Conservation (phyloP, 1,284 basidiomycete species). For the Kwoniella shivajii region DNA sequence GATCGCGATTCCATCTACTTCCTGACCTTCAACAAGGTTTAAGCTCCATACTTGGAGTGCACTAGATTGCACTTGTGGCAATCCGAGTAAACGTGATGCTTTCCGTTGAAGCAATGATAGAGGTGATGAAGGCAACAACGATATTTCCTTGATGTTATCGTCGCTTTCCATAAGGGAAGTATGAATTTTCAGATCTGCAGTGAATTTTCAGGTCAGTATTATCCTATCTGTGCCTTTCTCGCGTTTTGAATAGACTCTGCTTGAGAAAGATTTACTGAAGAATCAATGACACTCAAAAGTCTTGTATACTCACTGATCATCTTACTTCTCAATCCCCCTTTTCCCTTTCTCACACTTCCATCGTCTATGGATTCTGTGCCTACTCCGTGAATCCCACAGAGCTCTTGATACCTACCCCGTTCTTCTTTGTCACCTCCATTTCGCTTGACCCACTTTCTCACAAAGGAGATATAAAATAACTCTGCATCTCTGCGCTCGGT, state of each 20-base stretch:
- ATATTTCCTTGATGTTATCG: slow-evolving; percentile 4
- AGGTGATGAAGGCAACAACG: slow-evolving; percentile 27
- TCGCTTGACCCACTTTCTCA: slow-evolving; percentile 51
- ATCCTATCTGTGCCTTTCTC: no score
- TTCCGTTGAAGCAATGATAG: slow-evolving; percentile 28
- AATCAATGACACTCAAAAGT: not conserved
- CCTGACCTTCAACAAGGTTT: not conserved
- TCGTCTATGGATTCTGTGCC: not conserved
- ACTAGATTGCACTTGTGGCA: not conserved
- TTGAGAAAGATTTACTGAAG: no score
- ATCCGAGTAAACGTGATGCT: slow-evolving; percentile 8
- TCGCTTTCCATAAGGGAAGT: not conserved
- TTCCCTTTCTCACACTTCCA: not conserved
- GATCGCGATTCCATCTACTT: slow-evolving; percentile 6
- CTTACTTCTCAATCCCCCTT: slow-evolving; percentile 28
- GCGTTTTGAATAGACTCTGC: no score
- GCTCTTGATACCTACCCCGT: slow-evolving; percentile 38
- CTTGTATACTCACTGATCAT: slow-evolving; percentile 41
- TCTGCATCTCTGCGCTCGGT: slow-evolving; percentile 84
- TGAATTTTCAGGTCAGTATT: not conserved
- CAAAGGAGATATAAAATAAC: slow-evolving; percentile 72
- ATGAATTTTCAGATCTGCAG: not conserved
- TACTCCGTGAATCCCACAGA: slow-evolving; percentile 25
- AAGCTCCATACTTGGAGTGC: slow-evolving; percentile 18
- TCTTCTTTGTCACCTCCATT: not conserved